These are phyloP conservation scores for Peniophora sp. DNA, from an alignment of 1,284 basidiomycete genomes.

Conservation along the genomic window DNA sequence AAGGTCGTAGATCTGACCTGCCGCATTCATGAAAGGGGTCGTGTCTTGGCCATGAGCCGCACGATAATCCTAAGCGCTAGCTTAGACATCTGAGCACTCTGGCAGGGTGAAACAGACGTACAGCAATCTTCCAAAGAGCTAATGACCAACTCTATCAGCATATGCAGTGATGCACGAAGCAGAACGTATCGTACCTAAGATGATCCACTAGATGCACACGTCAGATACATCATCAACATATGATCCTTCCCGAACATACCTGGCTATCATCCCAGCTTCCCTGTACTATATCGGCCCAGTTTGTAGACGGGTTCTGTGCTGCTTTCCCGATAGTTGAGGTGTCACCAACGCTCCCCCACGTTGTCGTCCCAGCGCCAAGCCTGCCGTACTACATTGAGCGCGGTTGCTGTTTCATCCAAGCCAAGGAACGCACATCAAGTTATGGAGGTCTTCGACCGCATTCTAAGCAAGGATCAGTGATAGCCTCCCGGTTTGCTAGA, in stretches of 20 bases:
- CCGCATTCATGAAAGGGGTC: constrained; percentile 31
- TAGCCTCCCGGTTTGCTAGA: no score
- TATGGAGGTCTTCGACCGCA: constrained; percentile 46
- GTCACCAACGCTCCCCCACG: constrained; percentile 31
- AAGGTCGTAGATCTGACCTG: constrained; percentile 38
- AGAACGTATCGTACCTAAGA: constrained; percentile 20
- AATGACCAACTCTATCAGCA: no score
- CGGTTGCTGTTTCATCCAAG: no score
- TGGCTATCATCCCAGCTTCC: constrained; percentile 45
- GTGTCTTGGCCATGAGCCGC: constrained; percentile 24
- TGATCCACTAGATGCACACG: constrained; percentile 33
- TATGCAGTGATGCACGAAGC: no score
- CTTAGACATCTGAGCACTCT: no score
- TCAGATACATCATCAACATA: not conserved
- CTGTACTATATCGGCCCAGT: constrained; percentile 33
- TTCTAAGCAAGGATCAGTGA: constrained; percentile 26
- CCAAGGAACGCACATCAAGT: constrained; percentile 32
- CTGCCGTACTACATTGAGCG: no score
- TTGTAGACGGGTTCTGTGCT: constrained; percentile 26
- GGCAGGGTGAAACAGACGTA: no score
- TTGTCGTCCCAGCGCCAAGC: constrained; percentile 27
- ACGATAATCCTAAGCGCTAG: constrained; percentile 30
- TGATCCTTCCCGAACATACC: constrained; percentile 23
- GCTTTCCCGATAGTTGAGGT: constrained; percentile 33
- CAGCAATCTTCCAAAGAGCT: constrained; percentile 44